Percentiles rank a stretch among this genome's conserved stretches.
phyloP scores from a whole-genome alignment of 768 basidiomycete species.

The Lentinula sp. region DNA sequence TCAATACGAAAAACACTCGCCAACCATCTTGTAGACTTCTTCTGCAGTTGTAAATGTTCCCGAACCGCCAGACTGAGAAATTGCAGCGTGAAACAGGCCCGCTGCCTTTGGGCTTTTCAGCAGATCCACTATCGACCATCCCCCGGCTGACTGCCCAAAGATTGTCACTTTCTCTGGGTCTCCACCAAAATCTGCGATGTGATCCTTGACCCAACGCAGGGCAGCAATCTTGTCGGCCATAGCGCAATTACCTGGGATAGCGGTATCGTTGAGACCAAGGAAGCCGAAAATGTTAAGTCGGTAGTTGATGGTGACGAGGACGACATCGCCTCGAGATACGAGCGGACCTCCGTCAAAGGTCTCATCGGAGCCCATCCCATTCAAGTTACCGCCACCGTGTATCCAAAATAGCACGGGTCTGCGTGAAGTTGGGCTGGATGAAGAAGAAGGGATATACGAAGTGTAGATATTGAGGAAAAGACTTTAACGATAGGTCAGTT shows the following conservation, averaged over 20 bases:
- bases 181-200: conserved; percentile 40
- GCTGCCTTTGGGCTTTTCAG: conserved; percentile 20
- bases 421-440: conserved; percentile 12
- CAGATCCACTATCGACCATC: conserved; percentile 24
- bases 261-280: conserved; percentile 27
- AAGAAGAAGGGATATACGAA: conserved; percentile 22
- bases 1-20: conserved; percentile 1
- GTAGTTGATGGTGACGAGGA: conserved; percentile 35
- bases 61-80: conserved; percentile 16
- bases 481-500: background rate
- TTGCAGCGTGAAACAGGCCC: conserved; percentile 24
- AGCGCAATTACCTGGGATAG: conserved; percentile 33
- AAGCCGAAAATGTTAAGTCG: conserved; percentile 32
- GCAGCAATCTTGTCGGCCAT: conserved; percentile 34
- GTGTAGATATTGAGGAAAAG: conserved; percentile 32
- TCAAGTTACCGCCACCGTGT: conserved; percentile 31
- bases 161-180: conserved; percentile 38
- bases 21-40: conserved; percentile 5
- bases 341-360: conserved; percentile 30
- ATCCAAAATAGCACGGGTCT: conserved; percentile 36
- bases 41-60: conserved; percentile 6
- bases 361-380: conserved; percentile 25
- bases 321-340: conserved; percentile 30
- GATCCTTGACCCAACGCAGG: conserved; percentile 36
- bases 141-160: conserved; percentile 42